Conservation (phyloP, 208 protist species). For the Leishmania amazonensis region DNA sequence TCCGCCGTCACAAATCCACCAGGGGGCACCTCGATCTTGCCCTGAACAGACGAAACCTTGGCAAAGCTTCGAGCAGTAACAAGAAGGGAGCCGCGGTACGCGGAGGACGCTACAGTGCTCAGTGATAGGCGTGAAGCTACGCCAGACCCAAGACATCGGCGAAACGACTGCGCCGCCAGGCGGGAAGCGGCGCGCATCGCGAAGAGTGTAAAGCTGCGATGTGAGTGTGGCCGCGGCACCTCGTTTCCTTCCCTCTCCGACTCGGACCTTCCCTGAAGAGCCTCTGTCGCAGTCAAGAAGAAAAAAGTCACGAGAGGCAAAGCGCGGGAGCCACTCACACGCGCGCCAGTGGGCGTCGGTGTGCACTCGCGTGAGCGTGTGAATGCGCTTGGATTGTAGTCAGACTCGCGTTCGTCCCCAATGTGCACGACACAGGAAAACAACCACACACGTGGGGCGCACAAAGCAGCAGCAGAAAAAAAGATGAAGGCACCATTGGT, state of each 20-base stretch:
- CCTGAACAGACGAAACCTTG: conserved; percentile 68
- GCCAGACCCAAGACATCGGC: not conserved
- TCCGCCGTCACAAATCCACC: conserved; percentile 83
- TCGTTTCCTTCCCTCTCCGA: not conserved
- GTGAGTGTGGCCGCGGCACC: not conserved
- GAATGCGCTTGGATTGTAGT: not conserved
- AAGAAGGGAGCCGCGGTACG: conserved; percentile 6
- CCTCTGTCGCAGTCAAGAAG: not conserved
- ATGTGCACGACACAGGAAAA: no score
- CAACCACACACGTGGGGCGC: not conserved
- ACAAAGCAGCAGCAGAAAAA: not conserved
- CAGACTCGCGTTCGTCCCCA: not conserved
- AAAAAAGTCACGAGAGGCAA: not conserved
- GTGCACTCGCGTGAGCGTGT: not conserved
- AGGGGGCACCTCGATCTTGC: conserved; percentile 54
- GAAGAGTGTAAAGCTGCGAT: not conserved
- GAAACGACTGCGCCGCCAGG: not conserved
- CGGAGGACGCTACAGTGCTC: not conserved
- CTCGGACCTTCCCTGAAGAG: not conserved
- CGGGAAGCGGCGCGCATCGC: conserved; percentile 1
- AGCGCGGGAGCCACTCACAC: not conserved
- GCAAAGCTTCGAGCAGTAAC: conserved; percentile 42
- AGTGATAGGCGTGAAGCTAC: not conserved
- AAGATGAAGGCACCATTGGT: not conserved
- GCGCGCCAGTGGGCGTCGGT: not conserved